Percentiles rank a stretch among this genome's conserved stretches.
Evolutionary conservation across 1,139 yeast genomes (phyloP).

Genomic region (Lodderomyces theae): DNA sequence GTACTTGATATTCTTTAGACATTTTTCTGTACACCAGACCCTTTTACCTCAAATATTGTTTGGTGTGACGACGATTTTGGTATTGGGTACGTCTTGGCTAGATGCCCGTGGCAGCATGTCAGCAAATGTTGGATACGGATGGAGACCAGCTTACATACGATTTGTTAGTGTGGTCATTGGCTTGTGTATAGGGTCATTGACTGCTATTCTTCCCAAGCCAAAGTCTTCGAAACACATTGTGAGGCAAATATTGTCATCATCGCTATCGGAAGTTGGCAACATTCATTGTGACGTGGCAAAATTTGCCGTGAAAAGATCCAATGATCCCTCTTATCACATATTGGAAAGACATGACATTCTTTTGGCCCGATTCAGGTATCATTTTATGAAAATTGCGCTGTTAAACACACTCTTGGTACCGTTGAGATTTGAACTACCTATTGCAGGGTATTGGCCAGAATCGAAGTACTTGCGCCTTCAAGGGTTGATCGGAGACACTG

Average conservation of each 20-base stretch:
- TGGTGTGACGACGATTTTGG: conserved; percentile 31
- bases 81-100: conserved; percentile 37
- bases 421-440: conserved; percentile 30
- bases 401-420: conserved; percentile 24
- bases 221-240: conserved; percentile 30
- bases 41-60: conserved; percentile 30
- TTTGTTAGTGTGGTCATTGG: conserved; percentile 32
- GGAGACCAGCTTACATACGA: conserved; percentile 28
- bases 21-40: conserved; percentile 31
- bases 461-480: conserved; percentile 26
- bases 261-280: conserved; percentile 27
- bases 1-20: conserved; percentile 28
- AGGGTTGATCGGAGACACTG: conserved; percentile 25
- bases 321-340: conserved; percentile 21
- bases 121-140: conserved; percentile 29
- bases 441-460: conserved; percentile 38
- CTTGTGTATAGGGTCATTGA: conserved; percentile 29
- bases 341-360: conserved; percentile 24
- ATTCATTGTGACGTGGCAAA: conserved; percentile 31
- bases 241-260: conserved; percentile 24
- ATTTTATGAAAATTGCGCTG: conserved; percentile 23
- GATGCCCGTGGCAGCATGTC: conserved; percentile 21
- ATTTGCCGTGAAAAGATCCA: conserved; percentile 26
- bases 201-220: conserved; percentile 32
- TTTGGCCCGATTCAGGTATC: conserved; percentile 23